Percentiles rank a stretch among this genome's conserved stretches.
Evolutionary conservation across 805 yeast species (phyloP).

Genomic region (Kazachstania kunashirensis): DNA sequence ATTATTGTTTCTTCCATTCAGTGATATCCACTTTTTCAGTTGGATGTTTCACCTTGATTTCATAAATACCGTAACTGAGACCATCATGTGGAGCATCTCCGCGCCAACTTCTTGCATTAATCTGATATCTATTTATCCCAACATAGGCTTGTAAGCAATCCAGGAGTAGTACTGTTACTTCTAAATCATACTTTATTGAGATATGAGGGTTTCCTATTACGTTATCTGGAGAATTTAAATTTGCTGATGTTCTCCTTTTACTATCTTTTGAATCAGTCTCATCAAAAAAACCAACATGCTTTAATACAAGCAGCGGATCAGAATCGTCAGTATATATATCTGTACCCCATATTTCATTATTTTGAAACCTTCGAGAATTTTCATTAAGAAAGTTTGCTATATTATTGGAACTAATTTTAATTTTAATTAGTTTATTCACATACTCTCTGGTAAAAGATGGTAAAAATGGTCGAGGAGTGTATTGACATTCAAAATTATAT

Average conservation of each 20-base stretch:
- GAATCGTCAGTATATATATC: constrained; percentile 93
- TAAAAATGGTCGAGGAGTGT: constrained; percentile 20
- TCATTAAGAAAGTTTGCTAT: constrained; percentile 11
- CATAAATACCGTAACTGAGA: constrained; percentile 52
- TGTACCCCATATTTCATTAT: constrained; percentile 76
- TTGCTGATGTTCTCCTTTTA: constrained; percentile 33
- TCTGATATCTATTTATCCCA: constrained; percentile 58
- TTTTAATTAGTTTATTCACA: constrained; percentile 17
- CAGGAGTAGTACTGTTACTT: constrained; percentile 37
- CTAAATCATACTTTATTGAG: constrained; percentile 23
- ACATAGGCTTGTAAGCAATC: constrained; percentile 59
- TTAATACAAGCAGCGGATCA: constrained; percentile 63
- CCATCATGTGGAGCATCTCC: constrained; percentile 58
- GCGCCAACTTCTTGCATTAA: constrained; percentile 70
- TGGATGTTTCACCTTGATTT: constrained; percentile 22
- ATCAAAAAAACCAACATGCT: constrained; percentile 62
- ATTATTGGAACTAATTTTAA: constrained; percentile 18
- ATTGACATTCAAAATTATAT: not conserved
- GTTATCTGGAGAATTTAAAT: constrained; percentile 26
- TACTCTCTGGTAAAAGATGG: constrained; percentile 15
- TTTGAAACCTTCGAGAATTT: constrained; percentile 31
- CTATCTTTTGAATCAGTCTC: constrained; percentile 24
- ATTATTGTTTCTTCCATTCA: not conserved
- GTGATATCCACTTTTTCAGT: constrained; percentile 9
- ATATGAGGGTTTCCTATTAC: constrained; percentile 21